phyloP scores from a whole-genome alignment of 2,329 filamentous ascomycete genomes.

The Ophiocordyceps camponoti-floridani region DNA sequence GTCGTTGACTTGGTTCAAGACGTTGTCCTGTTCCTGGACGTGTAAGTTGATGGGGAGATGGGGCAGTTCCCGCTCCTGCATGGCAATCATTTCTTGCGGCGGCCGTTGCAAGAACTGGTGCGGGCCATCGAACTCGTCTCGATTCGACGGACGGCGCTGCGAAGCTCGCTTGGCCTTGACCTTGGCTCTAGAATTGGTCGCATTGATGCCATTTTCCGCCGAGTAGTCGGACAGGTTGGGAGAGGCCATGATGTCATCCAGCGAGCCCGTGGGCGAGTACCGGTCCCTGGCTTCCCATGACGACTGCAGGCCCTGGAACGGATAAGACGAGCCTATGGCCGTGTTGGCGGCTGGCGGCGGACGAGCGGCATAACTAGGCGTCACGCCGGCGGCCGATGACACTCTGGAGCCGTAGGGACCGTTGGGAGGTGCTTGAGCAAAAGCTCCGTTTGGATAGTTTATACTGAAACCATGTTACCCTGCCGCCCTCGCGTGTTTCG shows the following conservation, averaged over 20 bases:
- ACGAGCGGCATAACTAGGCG: constrained; percentile 22
- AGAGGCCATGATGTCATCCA: constrained; percentile 40
- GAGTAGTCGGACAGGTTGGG: constrained; percentile 43
- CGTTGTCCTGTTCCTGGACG: constrained; percentile 69
- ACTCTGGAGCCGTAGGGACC: constrained; percentile 18
- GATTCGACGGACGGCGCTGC: constrained; percentile 57
- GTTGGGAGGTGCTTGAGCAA: constrained; percentile 12
- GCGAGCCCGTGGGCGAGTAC: constrained; percentile 38
- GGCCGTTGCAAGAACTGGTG: constrained; percentile 66
- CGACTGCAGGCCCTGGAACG: constrained; percentile 19
- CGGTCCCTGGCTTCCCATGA: constrained; percentile 22
- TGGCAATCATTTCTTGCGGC: constrained; percentile 49
- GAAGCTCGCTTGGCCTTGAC: constrained; percentile 28
- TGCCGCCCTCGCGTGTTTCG: neutral
- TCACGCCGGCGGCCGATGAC: constrained; percentile 20
- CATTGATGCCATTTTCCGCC: constrained; percentile 29
- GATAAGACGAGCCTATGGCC: constrained; percentile 11
- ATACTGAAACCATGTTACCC: constrained; percentile 23
- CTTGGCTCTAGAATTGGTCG: constrained; percentile 22
- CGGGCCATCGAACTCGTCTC: constrained; percentile 79
- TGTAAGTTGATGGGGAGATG: constrained; percentile 68
- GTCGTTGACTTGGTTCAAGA: constrained; percentile 68
- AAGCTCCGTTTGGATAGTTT: constrained; percentile 20
- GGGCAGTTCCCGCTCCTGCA: constrained; percentile 65
- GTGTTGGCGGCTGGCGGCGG: constrained; percentile 21